phyloP scores from a whole-genome alignment of 441 rosid genomes.

The Croton setiger region DNA sequence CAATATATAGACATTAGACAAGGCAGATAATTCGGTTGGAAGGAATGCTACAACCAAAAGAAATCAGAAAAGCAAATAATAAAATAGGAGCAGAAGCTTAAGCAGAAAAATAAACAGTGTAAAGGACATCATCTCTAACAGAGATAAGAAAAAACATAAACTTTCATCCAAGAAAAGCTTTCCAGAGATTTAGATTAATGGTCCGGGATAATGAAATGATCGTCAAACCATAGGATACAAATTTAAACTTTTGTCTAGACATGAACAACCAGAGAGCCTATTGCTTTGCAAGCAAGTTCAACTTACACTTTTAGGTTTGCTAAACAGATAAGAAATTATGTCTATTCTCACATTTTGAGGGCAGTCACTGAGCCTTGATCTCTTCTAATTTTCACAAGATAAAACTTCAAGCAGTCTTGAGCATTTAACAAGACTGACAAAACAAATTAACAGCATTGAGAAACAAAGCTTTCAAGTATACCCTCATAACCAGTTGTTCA shows the following conservation, averaged over 20 bases:
- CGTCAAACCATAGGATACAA: too few species aligned
- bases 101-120: too few species aligned
- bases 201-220: too few species aligned
- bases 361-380: not conserved
- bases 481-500: not conserved
- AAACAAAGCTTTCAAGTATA: not conserved
- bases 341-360: not conserved
- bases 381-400: not conserved
- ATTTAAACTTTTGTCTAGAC: too few species aligned
- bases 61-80: not conserved
- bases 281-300: not conserved
- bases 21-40: not conserved
- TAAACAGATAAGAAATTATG: not conserved
- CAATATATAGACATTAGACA: not conserved
- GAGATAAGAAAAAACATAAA: too few species aligned
- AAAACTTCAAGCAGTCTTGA: not conserved
- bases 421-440: not conserved
- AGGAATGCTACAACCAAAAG: not conserved
- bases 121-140: too few species aligned
- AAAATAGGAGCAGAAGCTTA: not conserved
- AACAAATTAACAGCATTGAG: not conserved
- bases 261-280: not conserved
- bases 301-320: not conserved
- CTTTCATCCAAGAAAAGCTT: too few species aligned
- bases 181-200: too few species aligned